Base-by-base conservation (phyloP, 164 flowering plant genomes). In the Chloranthus sessilifolius region DNA sequence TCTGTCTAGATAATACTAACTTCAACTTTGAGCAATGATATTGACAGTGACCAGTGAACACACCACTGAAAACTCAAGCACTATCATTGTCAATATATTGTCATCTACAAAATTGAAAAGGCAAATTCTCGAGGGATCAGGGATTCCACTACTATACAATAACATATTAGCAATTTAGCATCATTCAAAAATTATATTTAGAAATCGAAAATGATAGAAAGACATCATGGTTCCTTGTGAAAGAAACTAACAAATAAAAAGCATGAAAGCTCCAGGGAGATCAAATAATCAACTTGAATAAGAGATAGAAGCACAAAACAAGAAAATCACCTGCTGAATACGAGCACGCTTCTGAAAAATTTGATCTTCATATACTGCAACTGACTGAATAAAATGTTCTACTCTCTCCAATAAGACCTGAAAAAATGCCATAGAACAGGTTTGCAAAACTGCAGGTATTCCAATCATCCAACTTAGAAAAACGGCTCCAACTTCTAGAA, bases 341-440 rank as follows among this genome's bases (percentile, higher is more conserved):
- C 99, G 97, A 48, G 85, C 60, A 16, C 99, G 83, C 66, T 92
- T 92, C 67, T 81, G 88, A 64, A 92, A 92, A 26, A 92, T 88
- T 65, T 82, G 91, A 28, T 77, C 92, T 67, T 92, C 99, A 58
- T 79, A 39, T 17, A 78, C 75, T 34, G 97, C 78, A 68, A 82
- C 88, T 31, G 89, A 64, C 71, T 86, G 95, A 63, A 84, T 62
- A 65, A 88, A 88, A 55, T 81, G 78, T 52, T 92, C 99, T 25
- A 84, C 92, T 66, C 81, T 85, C 56, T 86, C 95, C 60, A 92
- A 66, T 23, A 73, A 61, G 11, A 92, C 95, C 99, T 92, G 73
- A 29, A 48, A 29, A 43, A 68, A 51, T 4, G 27, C 12, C 12
- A n/a, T n/a, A n/a, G n/a, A n/a, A n/a, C n/a, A n/a, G n/a, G n/a